Conservation (phyloP, 2,329 filamentous ascomycete species). For the Nectriaceae sp. region DNA sequence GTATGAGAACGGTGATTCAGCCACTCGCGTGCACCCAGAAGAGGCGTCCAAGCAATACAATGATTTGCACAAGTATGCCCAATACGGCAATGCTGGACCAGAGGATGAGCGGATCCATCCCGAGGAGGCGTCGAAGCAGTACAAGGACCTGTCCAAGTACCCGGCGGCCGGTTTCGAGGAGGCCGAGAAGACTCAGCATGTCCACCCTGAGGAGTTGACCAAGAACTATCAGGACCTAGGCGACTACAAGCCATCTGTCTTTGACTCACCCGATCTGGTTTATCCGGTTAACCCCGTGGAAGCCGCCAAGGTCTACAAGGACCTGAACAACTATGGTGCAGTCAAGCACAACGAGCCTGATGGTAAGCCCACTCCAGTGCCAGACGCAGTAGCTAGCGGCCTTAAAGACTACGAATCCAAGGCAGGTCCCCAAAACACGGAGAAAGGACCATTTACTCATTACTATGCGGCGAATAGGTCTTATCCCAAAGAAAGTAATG, state of each 20-base stretch:
- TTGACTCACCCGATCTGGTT: conserved; percentile 28
- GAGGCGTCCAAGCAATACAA: conserved; percentile 40
- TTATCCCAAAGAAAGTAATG: conserved; percentile 17
- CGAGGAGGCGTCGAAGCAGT: conserved; percentile 35
- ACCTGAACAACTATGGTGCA: conserved; percentile 42
- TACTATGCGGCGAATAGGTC: conserved; percentile 21
- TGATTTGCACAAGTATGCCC: conserved; percentile 37
- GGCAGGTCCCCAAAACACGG: conserved; percentile 25
- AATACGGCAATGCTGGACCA: conserved; percentile 27
- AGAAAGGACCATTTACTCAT: conserved; percentile 29
- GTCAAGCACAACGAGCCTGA: conserved; percentile 39
- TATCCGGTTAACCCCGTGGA: conserved; percentile 37
- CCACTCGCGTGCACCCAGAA: conserved; percentile 31
- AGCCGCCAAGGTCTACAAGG: conserved; percentile 40
- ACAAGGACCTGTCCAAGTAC: conserved; percentile 36
- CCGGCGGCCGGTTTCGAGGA: conserved; percentile 33
- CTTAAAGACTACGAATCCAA: conserved; percentile 42
- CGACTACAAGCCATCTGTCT: conserved; percentile 37
- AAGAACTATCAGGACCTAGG: conserved; percentile 45
- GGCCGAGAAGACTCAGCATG: conserved; percentile 21
- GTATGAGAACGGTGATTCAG: conserved; percentile 30
- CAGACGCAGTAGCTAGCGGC: conserved; percentile 36
- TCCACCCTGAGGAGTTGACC: conserved; percentile 41
- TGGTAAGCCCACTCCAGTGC: conserved; percentile 27
- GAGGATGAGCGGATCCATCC: conserved; percentile 27